These are phyloP conservation scores for Geosmithia putterillii DNA, from an alignment of 2,329 filamentous ascomycete genomes.

Conservation along the genomic window DNA sequence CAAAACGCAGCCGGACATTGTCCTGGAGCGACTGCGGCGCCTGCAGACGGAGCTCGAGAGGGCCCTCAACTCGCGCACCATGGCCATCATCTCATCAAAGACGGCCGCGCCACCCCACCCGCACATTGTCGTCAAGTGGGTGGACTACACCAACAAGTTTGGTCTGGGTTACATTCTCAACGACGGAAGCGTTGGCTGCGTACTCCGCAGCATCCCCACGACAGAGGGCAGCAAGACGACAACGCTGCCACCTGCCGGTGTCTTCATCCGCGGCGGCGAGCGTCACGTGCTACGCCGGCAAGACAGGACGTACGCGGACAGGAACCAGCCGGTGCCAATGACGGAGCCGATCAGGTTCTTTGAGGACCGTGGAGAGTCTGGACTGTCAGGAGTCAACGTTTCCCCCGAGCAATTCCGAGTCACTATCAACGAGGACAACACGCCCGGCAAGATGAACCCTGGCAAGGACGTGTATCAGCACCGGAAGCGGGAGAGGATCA, in stretches of 20 bases:
- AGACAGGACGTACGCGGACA: slow-evolving; percentile 41
- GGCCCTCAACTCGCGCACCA: slow-evolving; percentile 49
- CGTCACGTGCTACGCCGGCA: slow-evolving; percentile 52
- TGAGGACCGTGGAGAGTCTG: slow-evolving; percentile 54
- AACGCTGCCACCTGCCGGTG: slow-evolving; percentile 54
- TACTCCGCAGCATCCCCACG: slow-evolving; percentile 43
- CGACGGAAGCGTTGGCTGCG: slow-evolving; percentile 68
- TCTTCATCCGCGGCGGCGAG: slow-evolving; percentile 61
- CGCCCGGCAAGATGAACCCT: slow-evolving; percentile 46
- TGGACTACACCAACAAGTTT: slow-evolving; percentile 81
- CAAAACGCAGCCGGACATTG: slow-evolving; percentile 43
- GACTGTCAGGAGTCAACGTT: slow-evolving; percentile 51
- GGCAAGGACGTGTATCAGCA: slow-evolving; percentile 55
- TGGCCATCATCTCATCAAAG: slow-evolving; percentile 46
- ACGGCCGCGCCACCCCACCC: slow-evolving; percentile 42
- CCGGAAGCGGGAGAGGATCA: slow-evolving; percentile 52
- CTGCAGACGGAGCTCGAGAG: slow-evolving; percentile 51
- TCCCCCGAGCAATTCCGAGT: slow-evolving; percentile 50
- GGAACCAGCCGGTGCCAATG: slow-evolving; percentile 52
- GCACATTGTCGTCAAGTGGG: slow-evolving; percentile 65
- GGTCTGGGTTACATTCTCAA: slow-evolving; percentile 75
- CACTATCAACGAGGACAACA: slow-evolving; percentile 40
- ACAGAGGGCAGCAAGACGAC: slow-evolving; percentile 35
- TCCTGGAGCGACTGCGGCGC: slow-evolving; percentile 40
- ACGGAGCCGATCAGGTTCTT: slow-evolving; percentile 56